Percentiles rank a stretch among this genome's conserved stretches.
Conservation (phyloP, 208 protist species). For the Kentomonas sorsogonicus region DNA sequence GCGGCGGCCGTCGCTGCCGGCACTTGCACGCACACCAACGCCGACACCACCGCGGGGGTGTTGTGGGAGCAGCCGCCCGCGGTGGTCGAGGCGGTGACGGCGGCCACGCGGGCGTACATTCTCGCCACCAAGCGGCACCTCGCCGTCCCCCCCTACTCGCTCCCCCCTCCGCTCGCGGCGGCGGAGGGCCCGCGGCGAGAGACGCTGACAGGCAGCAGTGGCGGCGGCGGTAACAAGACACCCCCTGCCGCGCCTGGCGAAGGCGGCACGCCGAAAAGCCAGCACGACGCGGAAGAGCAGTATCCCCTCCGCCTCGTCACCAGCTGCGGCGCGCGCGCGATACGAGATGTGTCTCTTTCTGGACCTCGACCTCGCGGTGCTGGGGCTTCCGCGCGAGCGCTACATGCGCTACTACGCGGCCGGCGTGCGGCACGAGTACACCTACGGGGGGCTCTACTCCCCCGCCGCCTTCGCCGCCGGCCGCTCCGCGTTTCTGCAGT, state of each 20-base stretch:
- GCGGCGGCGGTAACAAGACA: too few species aligned
- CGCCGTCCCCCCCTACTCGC: conserved; percentile 7
- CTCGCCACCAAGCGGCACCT: conserved; percentile 23
- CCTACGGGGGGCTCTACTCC: conserved; percentile 29
- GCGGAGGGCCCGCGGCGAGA: too few species aligned
- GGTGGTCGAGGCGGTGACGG: conserved; percentile 18
- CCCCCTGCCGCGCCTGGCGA: too few species aligned
- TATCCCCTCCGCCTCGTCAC: too few species aligned
- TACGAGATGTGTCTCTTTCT: conserved; percentile 49
- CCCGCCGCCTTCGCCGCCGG: conserved; percentile 37
- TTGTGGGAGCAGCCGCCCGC: too few species aligned
- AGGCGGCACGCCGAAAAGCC: too few species aligned
- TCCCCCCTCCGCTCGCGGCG: conserved; percentile 4
- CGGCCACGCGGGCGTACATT: conserved; percentile 14
- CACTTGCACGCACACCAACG: not conserved
- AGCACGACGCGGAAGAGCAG: too few species aligned
- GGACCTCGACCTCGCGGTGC: conserved; percentile 67
- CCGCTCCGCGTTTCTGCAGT: conserved; percentile 35
- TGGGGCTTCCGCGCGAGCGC: conserved; percentile 26
- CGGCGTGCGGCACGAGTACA: conserved; percentile 58
- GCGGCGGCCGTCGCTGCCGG: not conserved
- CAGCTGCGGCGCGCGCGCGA: too few species aligned
- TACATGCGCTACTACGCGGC: conserved; percentile 40
- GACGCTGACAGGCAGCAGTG: not conserved
- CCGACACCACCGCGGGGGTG: too few species aligned